Conservation (phyloP, 2,329 filamentous ascomycete species). For the Lasiodiplodia citricola region DNA sequence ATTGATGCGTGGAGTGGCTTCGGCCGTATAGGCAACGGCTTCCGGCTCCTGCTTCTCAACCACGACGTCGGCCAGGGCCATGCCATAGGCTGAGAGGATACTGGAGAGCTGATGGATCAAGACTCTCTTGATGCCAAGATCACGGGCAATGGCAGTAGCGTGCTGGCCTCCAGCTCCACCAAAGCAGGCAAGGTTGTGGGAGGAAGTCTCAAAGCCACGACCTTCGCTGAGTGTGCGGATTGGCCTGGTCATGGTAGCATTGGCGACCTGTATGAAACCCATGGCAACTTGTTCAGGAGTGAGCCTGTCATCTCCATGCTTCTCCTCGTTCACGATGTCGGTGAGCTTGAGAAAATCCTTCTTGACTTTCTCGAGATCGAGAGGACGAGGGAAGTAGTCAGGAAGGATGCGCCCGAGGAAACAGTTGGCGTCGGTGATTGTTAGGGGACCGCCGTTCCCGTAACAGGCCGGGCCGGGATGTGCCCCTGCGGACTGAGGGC, state of each 20-base stretch:
- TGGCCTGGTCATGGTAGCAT: slow-evolving; percentile 40
- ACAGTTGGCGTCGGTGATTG: slow-evolving; percentile 83
- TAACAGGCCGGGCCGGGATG: slow-evolving; percentile 92
- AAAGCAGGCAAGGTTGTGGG: slow-evolving; percentile 38
- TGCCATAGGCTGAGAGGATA: slow-evolving; percentile 56
- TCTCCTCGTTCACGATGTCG: slow-evolving; percentile 48
- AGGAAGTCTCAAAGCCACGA: slow-evolving; percentile 33
- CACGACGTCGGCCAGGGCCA: slow-evolving; percentile 34
- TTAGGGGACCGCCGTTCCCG: slow-evolving; percentile 83
- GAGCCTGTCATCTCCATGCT: slow-evolving; percentile 51
- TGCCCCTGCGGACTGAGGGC: slow-evolving; percentile 85
- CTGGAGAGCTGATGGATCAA: slow-evolving; percentile 55
- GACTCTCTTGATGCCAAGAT: slow-evolving; percentile 51
- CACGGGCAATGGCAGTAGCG: slow-evolving; percentile 50
- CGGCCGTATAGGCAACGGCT: slow-evolving; percentile 57
- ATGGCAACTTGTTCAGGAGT: slow-evolving; percentile 37
- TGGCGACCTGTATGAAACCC: slow-evolving; percentile 38
- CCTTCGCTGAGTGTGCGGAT: slow-evolving; percentile 39
- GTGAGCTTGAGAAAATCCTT: slow-evolving; percentile 49
- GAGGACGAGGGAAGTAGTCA: slow-evolving; percentile 40
- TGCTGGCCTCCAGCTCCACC: slow-evolving; percentile 47
- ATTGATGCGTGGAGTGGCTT: slow-evolving; percentile 53
- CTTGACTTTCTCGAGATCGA: slow-evolving; percentile 59
- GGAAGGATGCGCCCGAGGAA: slow-evolving; percentile 70
- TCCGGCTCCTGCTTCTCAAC: slow-evolving; percentile 75